Conservation (phyloP, 1,284 basidiomycete species). For the Pisolithus thermaeus region DNA sequence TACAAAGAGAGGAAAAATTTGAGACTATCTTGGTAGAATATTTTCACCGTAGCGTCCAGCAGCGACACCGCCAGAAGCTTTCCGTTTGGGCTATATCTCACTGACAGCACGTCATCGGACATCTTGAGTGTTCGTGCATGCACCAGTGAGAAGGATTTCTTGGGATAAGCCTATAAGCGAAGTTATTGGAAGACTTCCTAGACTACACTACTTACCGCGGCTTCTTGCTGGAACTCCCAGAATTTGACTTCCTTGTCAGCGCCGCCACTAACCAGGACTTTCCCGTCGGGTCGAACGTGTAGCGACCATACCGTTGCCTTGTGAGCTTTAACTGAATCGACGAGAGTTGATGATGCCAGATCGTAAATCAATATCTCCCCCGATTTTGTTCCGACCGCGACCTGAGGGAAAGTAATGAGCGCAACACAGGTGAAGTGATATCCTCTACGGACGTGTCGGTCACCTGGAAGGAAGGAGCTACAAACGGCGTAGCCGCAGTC, state of each 20-base stretch:
- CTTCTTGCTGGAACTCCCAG: constrained; percentile 85
- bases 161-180: constrained; percentile 37
- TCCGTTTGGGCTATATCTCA: constrained; percentile 88
- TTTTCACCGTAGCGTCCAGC: constrained; percentile 97
- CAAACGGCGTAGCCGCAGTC: constrained; percentile 94
- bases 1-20: constrained; percentile 99
- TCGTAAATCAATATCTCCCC: constrained; percentile 92
- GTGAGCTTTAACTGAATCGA: constrained; percentile 87
- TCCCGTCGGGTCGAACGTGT: constrained; percentile 77
- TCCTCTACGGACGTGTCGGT: constrained; percentile 66
- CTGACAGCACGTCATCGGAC: constrained; percentile 93
- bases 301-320: constrained; percentile 87
- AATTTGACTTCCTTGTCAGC: constrained; percentile 99
- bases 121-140: constrained; percentile 94
- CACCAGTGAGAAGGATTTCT: constrained; percentile 63
- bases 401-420: constrained; percentile 36
- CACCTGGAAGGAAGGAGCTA: constrained; percentile 89
- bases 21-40: constrained; percentile 94
- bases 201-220: constrained; percentile 38
- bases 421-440: background rate
- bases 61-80: constrained; percentile 88
- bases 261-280: constrained; percentile 82
- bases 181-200: background rate
- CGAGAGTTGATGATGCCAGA: constrained; percentile 78
- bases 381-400: constrained; percentile 91